Evolutionary conservation across 352 stramenopile genomes (phyloP), one percentile per base, ranked within the genome.

Genomic region (Pythium rhizo-oryzae): DNA sequence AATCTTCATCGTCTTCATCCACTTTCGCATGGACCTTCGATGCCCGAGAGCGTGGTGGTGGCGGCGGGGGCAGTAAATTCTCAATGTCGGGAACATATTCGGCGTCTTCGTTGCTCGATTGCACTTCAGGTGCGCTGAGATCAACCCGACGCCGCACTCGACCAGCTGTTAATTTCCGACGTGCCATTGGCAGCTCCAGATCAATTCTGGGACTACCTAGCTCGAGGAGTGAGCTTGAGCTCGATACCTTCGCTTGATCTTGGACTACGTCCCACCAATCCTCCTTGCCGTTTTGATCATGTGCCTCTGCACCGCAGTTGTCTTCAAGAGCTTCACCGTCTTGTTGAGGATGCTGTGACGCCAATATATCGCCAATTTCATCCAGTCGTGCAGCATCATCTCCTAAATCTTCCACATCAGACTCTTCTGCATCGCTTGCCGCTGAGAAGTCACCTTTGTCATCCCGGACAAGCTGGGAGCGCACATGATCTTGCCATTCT

Each of bases 321-420:
- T 59, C 18, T 58, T n/a, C 23, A 62, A 53, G 30, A 41, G 65
- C 55, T 3, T 65, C 44, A 15, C 59, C 52, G 2, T 71, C 30
- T 68, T 80, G 77, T 35, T 79, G 25, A 0, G 76, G 24, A 6
- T 53, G 60, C 47, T 94, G 86, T 8, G 86, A 89, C n/a, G 82
- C 80, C 28, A 94, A 67, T 41, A 94, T 94, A 43, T 91, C 84
- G 1, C 65, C 54, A 54, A 92, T 90, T 62, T 94, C 86, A 37
- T 79, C 65, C 52, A 79, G n/a, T 28, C 13, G 37, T 13, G n/a
- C 44, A n/a, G 62, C 74, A 35, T 78, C 53, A 19, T 73, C 60
- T 37, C 51, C 39, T n/a, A 65, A 60, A 1, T 78, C 71, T 19
- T 75, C 59, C 2, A 28, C 65, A 13, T 76, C 50, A 24, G 46